Conservation (phyloP, 108 stramenopile species). For the Fragilariopsis cylindrus region DNA sequence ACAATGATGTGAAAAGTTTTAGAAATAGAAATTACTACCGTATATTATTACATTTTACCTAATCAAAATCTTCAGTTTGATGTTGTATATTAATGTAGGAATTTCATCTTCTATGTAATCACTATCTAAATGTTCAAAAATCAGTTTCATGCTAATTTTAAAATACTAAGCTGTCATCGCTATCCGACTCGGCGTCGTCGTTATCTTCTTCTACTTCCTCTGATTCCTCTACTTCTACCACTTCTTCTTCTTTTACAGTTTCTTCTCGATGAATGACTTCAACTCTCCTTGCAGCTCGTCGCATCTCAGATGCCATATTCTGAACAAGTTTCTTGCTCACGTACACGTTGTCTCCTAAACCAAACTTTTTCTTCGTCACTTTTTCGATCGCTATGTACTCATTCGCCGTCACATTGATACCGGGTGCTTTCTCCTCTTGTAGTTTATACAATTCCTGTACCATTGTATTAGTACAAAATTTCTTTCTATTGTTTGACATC, state of each 20-base stretch:
- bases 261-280: background rate
- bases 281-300: background rate
- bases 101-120: background rate
- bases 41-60: too few species aligned
- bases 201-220: background rate
- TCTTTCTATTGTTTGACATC: background rate
- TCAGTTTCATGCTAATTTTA: background rate
- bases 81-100: background rate
- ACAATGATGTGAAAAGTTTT: too few species aligned
- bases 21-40: too few species aligned
- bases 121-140: background rate
- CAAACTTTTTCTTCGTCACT: background rate
- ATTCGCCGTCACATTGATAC: background rate
- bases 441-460: background rate
- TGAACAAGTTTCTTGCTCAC: background rate
- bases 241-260: too few species aligned
- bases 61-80: too few species aligned
- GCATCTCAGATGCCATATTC: background rate
- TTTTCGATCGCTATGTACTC: slow-evolving; percentile 1
- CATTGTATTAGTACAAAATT: background rate
- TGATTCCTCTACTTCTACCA: too few species aligned
- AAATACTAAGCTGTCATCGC: background rate
- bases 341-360: background rate
- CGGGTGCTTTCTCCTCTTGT: background rate
- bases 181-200: background rate